These are phyloP conservation scores for Amphicarpaea edgeworthii DNA, from an alignment of 306 rosid species.

Conservation along the genomic window DNA sequence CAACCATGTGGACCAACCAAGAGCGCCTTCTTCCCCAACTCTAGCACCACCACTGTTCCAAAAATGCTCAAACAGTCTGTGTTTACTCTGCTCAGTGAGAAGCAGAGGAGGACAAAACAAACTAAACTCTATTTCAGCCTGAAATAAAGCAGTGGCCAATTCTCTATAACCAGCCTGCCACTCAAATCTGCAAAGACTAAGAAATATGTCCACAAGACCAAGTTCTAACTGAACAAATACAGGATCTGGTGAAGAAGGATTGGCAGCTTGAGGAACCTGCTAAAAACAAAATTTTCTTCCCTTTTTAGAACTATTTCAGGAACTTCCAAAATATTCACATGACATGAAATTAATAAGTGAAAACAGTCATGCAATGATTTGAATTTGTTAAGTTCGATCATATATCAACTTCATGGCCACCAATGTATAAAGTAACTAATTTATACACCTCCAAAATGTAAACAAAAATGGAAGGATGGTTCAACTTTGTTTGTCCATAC, in stretches of 20 bases:
- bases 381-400: constrained; percentile 8
- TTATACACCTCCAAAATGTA: constrained; percentile 35
- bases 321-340: constrained; percentile 15
- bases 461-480: constrained; percentile 36
- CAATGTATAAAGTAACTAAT: constrained; percentile 34
- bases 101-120: constrained; percentile 89
- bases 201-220: constrained; percentile 90
- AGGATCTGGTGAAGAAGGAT: constrained; percentile 59
- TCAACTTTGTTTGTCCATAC: constrained; percentile 31
- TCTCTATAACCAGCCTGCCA: constrained; percentile 97
- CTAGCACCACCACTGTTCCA: constrained; percentile 84
- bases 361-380: constrained; percentile 38
- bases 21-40: constrained; percentile 92
- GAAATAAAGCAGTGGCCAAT: constrained; percentile 89
- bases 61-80: constrained; percentile 86
- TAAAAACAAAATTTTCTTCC: constrained; percentile 13
- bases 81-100: constrained; percentile 80
- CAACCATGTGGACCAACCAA: constrained; percentile 97
- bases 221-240: constrained; percentile 77
- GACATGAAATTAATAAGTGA: background rate
- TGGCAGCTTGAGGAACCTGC: constrained; percentile 65
- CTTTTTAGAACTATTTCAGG: constrained; percentile 21
- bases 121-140: constrained; percentile 95
- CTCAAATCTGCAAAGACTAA: constrained; percentile 88
- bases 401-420: constrained; percentile 37